phyloP scores from a whole-genome alignment of 1,139 yeast species.

The Trichomonascaceae sp. region DNA sequence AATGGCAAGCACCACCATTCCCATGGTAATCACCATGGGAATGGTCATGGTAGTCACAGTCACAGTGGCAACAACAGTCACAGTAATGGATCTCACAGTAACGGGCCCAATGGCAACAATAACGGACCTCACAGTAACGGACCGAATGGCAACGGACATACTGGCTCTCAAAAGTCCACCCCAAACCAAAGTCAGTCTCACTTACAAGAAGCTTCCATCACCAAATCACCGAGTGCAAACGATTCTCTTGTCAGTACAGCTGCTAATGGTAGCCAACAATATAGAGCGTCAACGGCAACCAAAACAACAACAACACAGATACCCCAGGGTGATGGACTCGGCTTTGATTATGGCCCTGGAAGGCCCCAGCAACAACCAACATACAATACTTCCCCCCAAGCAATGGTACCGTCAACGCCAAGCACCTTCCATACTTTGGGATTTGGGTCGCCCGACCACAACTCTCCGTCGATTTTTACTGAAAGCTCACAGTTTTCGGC shows the following conservation, averaged over 20 bases:
- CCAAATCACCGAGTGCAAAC: too few species aligned
- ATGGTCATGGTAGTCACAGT: conserved; percentile 6
- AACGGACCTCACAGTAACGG: conserved; percentile 1
- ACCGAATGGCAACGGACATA: background rate
- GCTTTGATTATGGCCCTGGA: background rate
- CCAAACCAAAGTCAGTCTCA: background rate
- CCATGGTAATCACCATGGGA: conserved; percentile 8
- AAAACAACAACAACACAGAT: too few species aligned
- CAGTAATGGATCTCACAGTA: conserved; percentile 2
- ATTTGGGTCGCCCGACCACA: background rate
- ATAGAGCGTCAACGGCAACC: too few species aligned
- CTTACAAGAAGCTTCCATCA: too few species aligned
- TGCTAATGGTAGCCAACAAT: background rate
- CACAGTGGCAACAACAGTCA: conserved; percentile 5
- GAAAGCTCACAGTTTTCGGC: background rate
- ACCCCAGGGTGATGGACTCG: background rate
- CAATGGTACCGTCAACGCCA: too few species aligned
- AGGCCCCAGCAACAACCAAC: too few species aligned
- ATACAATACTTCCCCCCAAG: too few species aligned
- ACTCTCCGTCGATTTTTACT: background rate
- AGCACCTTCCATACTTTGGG: background rate
- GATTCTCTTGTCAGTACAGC: background rate
- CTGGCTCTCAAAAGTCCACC: background rate
- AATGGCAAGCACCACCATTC: conserved; percentile 32
- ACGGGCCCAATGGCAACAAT: background rate